Percentiles rank a stretch among this genome's conserved stretches.
These are phyloP conservation scores for Ochromonas danica DNA, from an alignment of 108 stramenopile genomes.

Conservation along the genomic window DNA sequence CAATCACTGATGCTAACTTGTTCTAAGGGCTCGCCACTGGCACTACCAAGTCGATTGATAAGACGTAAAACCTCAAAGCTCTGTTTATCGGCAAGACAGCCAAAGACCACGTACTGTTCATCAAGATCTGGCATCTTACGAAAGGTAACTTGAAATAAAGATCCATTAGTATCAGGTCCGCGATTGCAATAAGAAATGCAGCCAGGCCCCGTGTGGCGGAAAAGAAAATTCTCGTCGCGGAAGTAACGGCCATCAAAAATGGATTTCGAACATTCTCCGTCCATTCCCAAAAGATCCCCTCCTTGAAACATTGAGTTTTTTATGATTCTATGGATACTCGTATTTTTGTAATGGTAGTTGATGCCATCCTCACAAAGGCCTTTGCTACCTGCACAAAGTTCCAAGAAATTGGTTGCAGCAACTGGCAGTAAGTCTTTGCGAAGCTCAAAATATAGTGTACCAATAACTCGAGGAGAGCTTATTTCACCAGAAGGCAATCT, in stretches of 20 bases:
- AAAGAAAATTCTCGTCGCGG: constrained; percentile 82
- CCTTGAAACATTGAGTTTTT: neutral
- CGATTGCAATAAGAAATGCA: constrained; percentile 86
- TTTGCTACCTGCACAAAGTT: neutral
- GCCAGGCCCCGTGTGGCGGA: constrained; percentile 73
- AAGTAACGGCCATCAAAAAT: constrained; percentile 48
- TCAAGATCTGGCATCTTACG: constrained; percentile 75
- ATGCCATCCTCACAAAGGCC: constrained; percentile 19
- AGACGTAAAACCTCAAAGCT: neutral
- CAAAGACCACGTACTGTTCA: constrained; percentile 93
- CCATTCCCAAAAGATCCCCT: constrained; percentile 22
- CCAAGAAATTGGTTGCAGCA: constrained; percentile 21
- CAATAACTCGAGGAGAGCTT: neutral
- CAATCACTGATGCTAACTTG: constrained; percentile 18
- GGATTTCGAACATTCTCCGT: constrained; percentile 23
- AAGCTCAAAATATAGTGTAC: constrained; percentile 23
- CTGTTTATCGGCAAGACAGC: constrained; percentile 39
- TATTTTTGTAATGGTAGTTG: constrained; percentile 27
- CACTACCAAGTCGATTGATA: constrained; percentile 4
- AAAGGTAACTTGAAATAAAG: constrained; percentile 89
- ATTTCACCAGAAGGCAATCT: neutral
- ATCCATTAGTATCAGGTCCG: constrained; percentile 87
- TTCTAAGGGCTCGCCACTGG: constrained; percentile 12
- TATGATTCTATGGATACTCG: constrained; percentile 2
- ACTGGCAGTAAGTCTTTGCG: constrained; percentile 11